Evolutionary conservation across 225 moss, liverwort and hornwort genomes (phyloP).

Genomic region (Antitrichia curtipendula): DNA sequence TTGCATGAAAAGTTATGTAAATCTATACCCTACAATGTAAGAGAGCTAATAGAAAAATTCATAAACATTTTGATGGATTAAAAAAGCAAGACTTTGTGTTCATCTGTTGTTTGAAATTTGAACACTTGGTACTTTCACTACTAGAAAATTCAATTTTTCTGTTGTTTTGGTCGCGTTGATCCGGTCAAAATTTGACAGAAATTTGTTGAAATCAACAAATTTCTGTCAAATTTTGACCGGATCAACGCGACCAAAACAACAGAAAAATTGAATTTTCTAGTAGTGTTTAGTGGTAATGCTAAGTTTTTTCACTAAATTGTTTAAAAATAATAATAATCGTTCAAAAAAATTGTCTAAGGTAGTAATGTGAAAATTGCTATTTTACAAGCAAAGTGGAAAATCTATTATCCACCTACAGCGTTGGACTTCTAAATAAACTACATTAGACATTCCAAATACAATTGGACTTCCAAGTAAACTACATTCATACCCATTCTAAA

Average conservation of each 20-base stretch:
- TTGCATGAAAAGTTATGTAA: background rate
- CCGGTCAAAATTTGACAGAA: too few relatives aligned
- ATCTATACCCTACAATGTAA: background rate
- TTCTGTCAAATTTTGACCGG: too few relatives aligned
- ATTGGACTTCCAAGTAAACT: background rate
- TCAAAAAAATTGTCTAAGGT: accelerated
- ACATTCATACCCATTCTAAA: background rate
- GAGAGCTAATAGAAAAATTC: background rate
- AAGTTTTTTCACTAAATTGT: background rate
- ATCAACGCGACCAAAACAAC: too few relatives aligned
- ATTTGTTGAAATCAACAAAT: too few relatives aligned
- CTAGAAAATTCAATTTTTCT: too few relatives aligned
- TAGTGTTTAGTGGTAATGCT: accelerated
- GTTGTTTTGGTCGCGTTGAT: too few relatives aligned
- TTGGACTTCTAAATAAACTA: too few relatives aligned
- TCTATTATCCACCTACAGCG: background rate
- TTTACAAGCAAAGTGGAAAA: background rate
- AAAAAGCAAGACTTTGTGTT: background rate
- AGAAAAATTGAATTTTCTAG: too few relatives aligned
- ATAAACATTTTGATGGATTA: background rate
- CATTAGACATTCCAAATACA: too few relatives aligned
- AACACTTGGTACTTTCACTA: background rate
- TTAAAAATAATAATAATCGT: background rate
- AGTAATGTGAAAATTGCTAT: background rate
- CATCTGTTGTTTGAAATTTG: background rate